Percentiles rank a stretch among this genome's conserved stretches.
These are phyloP conservation scores for Plasmodium gonderi DNA, from an alignment of 169 alveolate species.

Conservation along the genomic window DNA sequence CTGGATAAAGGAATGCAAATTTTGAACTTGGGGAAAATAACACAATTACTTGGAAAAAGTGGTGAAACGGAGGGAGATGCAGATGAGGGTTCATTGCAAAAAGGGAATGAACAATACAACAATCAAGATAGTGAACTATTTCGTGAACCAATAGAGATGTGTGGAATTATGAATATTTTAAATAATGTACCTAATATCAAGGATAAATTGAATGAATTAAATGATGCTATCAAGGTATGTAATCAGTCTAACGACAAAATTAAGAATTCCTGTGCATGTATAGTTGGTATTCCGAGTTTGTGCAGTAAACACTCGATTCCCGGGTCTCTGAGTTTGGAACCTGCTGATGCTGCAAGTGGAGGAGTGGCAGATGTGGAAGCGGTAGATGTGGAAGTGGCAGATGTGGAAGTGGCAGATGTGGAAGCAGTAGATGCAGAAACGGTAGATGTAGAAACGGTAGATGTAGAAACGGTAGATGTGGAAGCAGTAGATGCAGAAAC, in stretches of 20 bases:
- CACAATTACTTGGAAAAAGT: background rate
- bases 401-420: no score
- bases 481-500: no score
- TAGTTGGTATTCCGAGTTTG: background rate
- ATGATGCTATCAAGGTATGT: conserved; percentile 10
- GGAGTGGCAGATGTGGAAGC: background rate
- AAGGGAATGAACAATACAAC: background rate
- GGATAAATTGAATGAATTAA: background rate
- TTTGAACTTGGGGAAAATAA: background rate
- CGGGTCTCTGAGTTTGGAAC: no score
- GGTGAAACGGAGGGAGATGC: background rate
- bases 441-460: no score
- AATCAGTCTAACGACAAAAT: background rate
- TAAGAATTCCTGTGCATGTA: background rate
- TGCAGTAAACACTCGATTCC: background rate
- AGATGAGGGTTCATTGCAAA: background rate
- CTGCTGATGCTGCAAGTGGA: no score
- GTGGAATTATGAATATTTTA: conserved; percentile 15
- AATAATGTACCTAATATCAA: background rate
- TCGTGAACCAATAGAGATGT: background rate
- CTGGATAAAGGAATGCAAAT: background rate
- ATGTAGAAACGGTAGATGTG: no score
- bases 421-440: no score
- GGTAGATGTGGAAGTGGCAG: no score
- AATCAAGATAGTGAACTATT: background rate